A percentile compares a stretch with the other conserved stretches of the same genome.
Evolutionary conservation across 257 asterid species (phyloP).

Genomic region (Galeopsis tetrahit): DNA sequence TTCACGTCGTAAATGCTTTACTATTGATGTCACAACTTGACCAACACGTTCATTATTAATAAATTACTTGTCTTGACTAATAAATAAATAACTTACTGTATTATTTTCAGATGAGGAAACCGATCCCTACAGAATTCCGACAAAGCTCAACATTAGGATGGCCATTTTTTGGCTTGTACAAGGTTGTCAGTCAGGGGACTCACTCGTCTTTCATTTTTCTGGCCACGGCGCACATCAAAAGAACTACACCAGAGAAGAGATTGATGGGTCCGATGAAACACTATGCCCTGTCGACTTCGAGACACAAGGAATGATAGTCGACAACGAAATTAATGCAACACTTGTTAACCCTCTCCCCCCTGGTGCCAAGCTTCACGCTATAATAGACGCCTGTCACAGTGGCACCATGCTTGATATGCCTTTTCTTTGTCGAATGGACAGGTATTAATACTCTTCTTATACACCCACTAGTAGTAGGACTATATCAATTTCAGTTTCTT

Average conservation of each 20-base stretch:
- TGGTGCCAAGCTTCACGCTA: conserved; percentile 92
- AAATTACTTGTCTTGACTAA: no score
- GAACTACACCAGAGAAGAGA: conserved; percentile 84
- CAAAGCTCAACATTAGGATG: conserved; percentile 88
- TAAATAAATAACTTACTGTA: background rate
- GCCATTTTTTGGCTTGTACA: conserved; percentile 91
- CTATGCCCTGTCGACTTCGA: conserved; percentile 81
- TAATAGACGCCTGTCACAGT: conserved; percentile 95
- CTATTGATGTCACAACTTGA: conserved; percentile 35
- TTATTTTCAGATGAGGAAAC: conserved; percentile 78
- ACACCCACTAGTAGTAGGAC: background rate
- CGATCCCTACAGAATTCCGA: conserved; percentile 80
- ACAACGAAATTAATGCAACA: conserved; percentile 78
- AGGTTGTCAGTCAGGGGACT: conserved; percentile 93
- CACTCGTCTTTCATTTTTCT: conserved; percentile 84
- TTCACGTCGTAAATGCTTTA: conserved; percentile 6
- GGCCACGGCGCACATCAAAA: conserved; percentile 93
- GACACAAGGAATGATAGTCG: conserved; percentile 82
- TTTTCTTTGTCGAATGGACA: conserved; percentile 90
- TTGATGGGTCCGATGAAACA: conserved; percentile 96
- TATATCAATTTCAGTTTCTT: conserved; percentile 1
- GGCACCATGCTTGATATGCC: conserved; percentile 92
- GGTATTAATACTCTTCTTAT: conserved; percentile 34
- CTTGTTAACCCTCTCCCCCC: conserved; percentile 82
- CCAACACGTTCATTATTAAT: background rate